Evolutionary conservation across 768 basidiomycete species (phyloP), one percentile per base, ranked within the genome.

Genomic region (Tephrocybe sp.): DNA sequence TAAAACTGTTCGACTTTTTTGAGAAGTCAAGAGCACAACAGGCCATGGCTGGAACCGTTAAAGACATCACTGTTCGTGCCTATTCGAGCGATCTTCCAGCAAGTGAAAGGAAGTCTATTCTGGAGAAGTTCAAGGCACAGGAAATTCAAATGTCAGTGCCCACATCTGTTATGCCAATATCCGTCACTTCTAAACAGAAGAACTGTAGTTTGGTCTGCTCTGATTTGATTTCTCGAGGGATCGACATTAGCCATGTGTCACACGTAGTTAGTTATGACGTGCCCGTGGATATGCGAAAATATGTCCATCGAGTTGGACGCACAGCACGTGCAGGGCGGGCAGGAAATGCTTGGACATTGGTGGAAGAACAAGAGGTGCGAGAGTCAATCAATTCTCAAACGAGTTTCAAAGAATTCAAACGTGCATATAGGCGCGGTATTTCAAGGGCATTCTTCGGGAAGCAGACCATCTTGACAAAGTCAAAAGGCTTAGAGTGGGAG

Each of bases 241-340:
- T 97, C 52, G 95, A 98, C 61, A 89, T 99, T 49, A 88, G 84
- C 50, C 83, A 91, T 55, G 91, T 98, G 27, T 81, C 85, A 2
- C 90, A 97, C 65, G 95, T 99, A 24, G 81, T 99, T 40, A 94
- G 87, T 61, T 98, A 99, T 65, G 97, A 99, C 63, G 85, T 83
- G 2, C 94, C 97, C 8, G 79, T 97, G n/a, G 97, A 98, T 64
- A 94, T 97, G 82, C 80, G 92, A 43, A 98, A 98, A 66, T 99
- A 99, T 61, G 91, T 99, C 10, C 97, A 99, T 66, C 86, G 97
- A 45, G 95, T 94, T 8, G 97, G 97, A 18, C 79, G 97, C 37
- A 98, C 97, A 4, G 97, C 97, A 2, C 80, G 97, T 43, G 97
- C 97, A 3, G 97, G 97, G 7, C 76, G 88, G 39, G 69, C 70